Conservation (phyloP, 371 early-diverging fungal species). For the Mucor mucedo region DNA sequence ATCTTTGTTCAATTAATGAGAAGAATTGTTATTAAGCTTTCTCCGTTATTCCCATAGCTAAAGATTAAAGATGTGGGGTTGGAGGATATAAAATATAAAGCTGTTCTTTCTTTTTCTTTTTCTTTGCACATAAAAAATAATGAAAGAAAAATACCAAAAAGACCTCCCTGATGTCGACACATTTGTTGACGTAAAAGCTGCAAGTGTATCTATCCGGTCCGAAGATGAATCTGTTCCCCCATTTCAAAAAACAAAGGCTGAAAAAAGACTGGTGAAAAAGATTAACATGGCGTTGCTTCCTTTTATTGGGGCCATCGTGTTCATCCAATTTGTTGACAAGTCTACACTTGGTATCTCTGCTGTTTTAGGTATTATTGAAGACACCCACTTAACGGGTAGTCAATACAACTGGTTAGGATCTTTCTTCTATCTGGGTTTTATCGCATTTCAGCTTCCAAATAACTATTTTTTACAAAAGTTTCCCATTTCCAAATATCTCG, state of each 20-base stretch:
- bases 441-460: constrained; percentile 37
- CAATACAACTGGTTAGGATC: constrained; percentile 39
- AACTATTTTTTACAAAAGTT: constrained; percentile 43
- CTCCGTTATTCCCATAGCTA: too few species aligned
- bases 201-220: constrained; percentile 4
- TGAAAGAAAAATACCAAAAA: background rate
- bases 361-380: constrained; percentile 37
- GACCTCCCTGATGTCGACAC: background rate
- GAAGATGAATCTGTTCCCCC: background rate
- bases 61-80: too few species aligned
- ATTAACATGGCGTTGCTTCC: constrained; percentile 35
- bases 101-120: background rate
- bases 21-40: too few species aligned
- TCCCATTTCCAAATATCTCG: constrained; percentile 34
- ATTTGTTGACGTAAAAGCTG: constrained; percentile 14
- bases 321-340: constrained; percentile 46
- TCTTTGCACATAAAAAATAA: background rate
- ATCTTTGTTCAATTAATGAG: too few species aligned
- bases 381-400: constrained; percentile 23
- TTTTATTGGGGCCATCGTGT: constrained; percentile 32
- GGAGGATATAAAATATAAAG: background rate
- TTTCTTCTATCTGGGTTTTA: constrained; percentile 39
- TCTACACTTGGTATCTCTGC: constrained; percentile 34
- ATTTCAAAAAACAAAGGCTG: constrained; percentile 25
- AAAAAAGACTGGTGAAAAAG: constrained; percentile 36